phyloP scores from a whole-genome alignment of 495 filamentous ascomycete species.

The Xylaria venustula region DNA sequence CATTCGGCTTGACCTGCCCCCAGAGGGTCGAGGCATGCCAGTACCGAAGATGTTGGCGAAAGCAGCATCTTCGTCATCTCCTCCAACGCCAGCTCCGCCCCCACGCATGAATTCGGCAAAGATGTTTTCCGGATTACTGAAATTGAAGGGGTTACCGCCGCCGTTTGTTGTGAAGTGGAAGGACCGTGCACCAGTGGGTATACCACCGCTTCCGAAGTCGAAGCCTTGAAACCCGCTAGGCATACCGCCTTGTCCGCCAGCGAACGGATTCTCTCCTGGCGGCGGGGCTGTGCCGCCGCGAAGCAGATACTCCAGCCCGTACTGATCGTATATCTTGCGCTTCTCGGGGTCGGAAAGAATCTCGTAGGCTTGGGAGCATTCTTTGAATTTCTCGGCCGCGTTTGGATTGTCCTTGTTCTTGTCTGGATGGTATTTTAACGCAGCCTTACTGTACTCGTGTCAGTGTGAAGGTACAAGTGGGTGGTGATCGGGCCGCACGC shows the following conservation, averaged over 20 bases:
- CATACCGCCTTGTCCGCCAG: slow-evolving; percentile 39
- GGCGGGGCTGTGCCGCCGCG: slow-evolving; percentile 76
- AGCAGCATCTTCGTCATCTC: slow-evolving; percentile 31
- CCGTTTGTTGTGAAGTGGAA: slow-evolving; percentile 73
- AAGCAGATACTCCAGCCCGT: slow-evolving; percentile 86
- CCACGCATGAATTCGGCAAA: slow-evolving; percentile 77
- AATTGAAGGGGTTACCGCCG: slow-evolving; percentile 62
- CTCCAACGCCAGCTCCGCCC: slow-evolving; percentile 48
- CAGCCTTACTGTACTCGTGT: slow-evolving; percentile 63
- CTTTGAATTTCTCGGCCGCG: slow-evolving; percentile 89
- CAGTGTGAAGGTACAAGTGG: slow-evolving; percentile 7
- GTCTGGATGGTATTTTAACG: slow-evolving; percentile 92
- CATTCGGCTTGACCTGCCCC: slow-evolving; percentile 39
- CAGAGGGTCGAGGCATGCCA: slow-evolving; percentile 33
- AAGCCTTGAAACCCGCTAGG: slow-evolving; percentile 52
- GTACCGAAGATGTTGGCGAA: slow-evolving; percentile 28
- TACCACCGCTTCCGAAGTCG: slow-evolving; percentile 43
- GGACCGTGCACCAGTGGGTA: slow-evolving; percentile 44
- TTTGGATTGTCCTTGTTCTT: slow-evolving; percentile 92
- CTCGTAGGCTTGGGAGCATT: slow-evolving; percentile 95
- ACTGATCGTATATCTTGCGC: slow-evolving; percentile 93
- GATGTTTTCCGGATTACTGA: slow-evolving; percentile 79
- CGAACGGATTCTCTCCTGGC: slow-evolving; percentile 53
- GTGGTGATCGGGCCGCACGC: background rate
- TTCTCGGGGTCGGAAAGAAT: slow-evolving; percentile 97